Percentiles rank a stretch among this genome's conserved stretches.
phyloP scores from a whole-genome alignment of 192 early-diverging fungal species.

The Obelidium mucronatum region DNA sequence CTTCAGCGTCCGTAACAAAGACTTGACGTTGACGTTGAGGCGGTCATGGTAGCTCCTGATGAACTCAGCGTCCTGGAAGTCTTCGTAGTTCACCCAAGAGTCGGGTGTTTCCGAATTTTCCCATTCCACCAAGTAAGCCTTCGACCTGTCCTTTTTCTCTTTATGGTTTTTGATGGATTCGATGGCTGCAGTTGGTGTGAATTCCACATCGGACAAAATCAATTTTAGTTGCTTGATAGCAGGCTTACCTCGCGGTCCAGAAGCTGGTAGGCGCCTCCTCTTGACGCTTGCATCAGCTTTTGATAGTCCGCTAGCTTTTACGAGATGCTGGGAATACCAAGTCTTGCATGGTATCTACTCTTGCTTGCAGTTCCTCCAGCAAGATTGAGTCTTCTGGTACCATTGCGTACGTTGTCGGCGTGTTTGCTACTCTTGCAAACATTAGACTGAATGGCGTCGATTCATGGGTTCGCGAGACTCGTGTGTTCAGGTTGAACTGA shows the following conservation, averaged over 20 bases:
- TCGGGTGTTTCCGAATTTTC: no score
- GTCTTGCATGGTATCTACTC: background rate
- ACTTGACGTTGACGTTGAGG: no score
- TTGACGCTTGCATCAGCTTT: background rate
- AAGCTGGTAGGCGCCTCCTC: background rate
- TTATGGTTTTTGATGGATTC: background rate
- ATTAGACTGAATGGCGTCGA: background rate
- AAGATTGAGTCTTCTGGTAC: no score
- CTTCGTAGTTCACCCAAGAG: no score
- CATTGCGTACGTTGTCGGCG: background rate
- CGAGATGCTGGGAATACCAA: no score
- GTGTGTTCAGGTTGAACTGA: no score
- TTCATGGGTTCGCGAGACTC: no score
- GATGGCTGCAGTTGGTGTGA: no score
- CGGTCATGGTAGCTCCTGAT: background rate
- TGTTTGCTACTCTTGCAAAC: background rate
- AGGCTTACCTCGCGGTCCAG: background rate
- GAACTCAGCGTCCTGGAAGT: background rate
- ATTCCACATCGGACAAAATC: no score
- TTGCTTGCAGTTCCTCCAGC: background rate
- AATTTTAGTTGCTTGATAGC: no score
- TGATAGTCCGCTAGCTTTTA: background rate
- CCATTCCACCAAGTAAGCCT: background rate
- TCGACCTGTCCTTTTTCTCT: no score
- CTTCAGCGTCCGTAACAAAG: no score